A percentile compares a stretch with the other conserved stretches of the same genome.
Conservation (phyloP, 805 yeast species). For the Candida jianshihensis region DNA sequence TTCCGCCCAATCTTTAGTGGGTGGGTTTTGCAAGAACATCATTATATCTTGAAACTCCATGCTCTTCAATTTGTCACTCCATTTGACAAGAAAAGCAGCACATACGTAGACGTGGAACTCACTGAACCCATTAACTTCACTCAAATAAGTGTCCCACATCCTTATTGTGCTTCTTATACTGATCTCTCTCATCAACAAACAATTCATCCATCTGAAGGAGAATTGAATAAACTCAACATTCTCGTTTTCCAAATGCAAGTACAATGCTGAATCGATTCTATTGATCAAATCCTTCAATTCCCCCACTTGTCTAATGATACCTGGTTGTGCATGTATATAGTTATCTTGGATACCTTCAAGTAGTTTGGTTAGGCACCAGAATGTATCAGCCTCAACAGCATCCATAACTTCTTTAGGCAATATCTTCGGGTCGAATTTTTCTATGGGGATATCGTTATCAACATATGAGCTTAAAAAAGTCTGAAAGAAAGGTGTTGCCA, state of each 20-base stretch:
- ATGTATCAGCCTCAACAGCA: constrained; percentile 88
- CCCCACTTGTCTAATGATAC: constrained; percentile 84
- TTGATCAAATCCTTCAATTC: constrained; percentile 71
- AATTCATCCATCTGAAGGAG: constrained; percentile 98
- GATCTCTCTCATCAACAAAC: constrained; percentile 90
- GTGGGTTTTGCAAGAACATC: constrained; percentile 85
- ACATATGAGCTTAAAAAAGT: constrained; percentile 70
- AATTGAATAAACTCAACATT: constrained; percentile 94
- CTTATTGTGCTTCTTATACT: constrained; percentile 71
- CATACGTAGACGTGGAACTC: constrained; percentile 95
- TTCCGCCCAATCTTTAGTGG: constrained; percentile 80
- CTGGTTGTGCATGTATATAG: constrained; percentile 97
- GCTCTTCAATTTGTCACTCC: constrained; percentile 67
- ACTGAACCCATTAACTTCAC: constrained; percentile 74
- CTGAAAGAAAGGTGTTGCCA: constrained; percentile 89
- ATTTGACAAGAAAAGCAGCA: constrained; percentile 89
- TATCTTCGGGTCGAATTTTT: constrained; percentile 52
- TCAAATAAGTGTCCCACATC: constrained; percentile 96
- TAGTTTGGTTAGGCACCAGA: constrained; percentile 90
- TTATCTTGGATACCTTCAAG: constrained; percentile 95
- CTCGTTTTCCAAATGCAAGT: constrained; percentile 68
- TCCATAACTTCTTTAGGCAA: constrained; percentile 55
- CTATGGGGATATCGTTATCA: constrained; percentile 39
- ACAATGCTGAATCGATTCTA: constrained; percentile 70
- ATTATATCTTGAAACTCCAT: constrained; percentile 95